Evolutionary conservation across 2,329 filamentous ascomycete genomes (phyloP), one percentile per base, ranked within the genome.

Genomic region (Pyrenophora graminea): DNA sequence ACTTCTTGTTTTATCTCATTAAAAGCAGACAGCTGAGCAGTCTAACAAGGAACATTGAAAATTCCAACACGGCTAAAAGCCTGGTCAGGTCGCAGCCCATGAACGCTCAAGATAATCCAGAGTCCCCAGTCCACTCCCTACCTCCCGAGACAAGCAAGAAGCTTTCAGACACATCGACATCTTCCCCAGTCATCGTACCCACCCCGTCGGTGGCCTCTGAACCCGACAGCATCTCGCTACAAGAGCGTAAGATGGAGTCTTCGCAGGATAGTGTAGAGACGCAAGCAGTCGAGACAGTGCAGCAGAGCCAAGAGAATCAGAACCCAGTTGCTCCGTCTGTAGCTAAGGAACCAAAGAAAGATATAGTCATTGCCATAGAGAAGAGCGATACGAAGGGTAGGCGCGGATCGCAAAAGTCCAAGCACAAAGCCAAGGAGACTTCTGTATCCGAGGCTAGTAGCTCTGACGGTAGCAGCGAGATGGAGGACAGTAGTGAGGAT

Each of bases 151-250:
- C 37, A 27, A 37, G 17, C 32, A 55, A 53, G 18, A 58, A 58
- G 42, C 46, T 58, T n/a, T 65, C 62, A 23, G 57, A 64, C 13
- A 65, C 56, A 3, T 61, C 56, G 3, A 51, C 40, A 10, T 69
- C 65, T 4, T 65, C 65, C 7, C 64, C 62, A 32, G 56, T 67
- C 21, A 44, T 64, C 15, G 47, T 69, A 18, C 43, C 63, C 9
- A 68, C 66, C 9, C 65, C 65, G 1, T 61, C 59, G n/a, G 53
- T 62, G 3, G 56, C 45, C 10, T 61, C 59, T 7, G 63, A 68
- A 3, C 50, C 61, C 12, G 61, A 61, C 34, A 53, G 51, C 6
- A 41, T 62, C 21, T 51, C 48, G 6, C 41, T 67, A 3, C 56
- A 55, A 31, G 48, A 39, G 27, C 46, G 30, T 21, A 53, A 46